A percentile compares a stretch with the other conserved stretches of the same genome.
Conservation (phyloP, 257 asterid genomes). For the Rehmannia glutinosa region DNA sequence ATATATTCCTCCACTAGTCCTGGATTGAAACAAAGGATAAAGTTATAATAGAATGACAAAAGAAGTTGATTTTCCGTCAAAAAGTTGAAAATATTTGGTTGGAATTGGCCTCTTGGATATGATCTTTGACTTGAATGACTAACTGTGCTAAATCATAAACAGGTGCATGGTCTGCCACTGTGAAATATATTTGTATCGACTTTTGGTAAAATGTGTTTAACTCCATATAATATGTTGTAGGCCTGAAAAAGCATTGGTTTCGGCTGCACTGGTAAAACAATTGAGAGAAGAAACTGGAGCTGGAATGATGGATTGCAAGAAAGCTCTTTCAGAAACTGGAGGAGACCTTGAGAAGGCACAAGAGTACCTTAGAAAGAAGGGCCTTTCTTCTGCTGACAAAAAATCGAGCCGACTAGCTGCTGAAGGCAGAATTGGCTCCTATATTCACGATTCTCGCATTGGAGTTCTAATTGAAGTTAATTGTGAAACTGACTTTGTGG, state of each 20-base stretch:
- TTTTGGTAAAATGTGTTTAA: slow-evolving; percentile 10
- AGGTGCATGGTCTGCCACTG: too few relatives aligned
- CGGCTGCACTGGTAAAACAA: slow-evolving; percentile 85
- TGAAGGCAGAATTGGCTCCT: slow-evolving; percentile 90
- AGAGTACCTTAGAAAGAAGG: slow-evolving; percentile 87
- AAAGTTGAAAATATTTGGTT: too few relatives aligned
- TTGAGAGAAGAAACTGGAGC: slow-evolving; percentile 96
- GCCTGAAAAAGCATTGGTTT: slow-evolving; percentile 50
- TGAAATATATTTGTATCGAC: not conserved
- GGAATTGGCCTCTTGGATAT: too few relatives aligned
- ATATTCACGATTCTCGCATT: slow-evolving; percentile 89
- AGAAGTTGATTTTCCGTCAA: too few relatives aligned
- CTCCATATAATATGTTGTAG: slow-evolving; percentile 36
- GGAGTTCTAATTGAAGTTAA: slow-evolving; percentile 95
- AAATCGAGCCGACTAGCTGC: slow-evolving; percentile 94
- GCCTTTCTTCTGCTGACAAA: slow-evolving; percentile 91
- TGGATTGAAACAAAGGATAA: too few relatives aligned
- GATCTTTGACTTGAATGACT: too few relatives aligned
- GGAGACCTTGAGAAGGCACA: slow-evolving; percentile 92
- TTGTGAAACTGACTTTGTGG: slow-evolving; percentile 97
- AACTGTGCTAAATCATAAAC: too few relatives aligned
- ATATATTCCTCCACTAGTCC: too few relatives aligned
- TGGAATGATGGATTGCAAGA: slow-evolving; percentile 99
- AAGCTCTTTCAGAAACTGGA: slow-evolving; percentile 85
- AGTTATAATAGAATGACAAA: too few relatives aligned